These are phyloP conservation scores for Cucumis sativus DNA, from an alignment of 306 rosid species.

Conservation along the genomic window Cucumber_9930_V3 NC_026659.2:8760001-8760500, in stretches of 20 bases:
- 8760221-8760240: background rate
- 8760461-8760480: background rate
- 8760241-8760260: background rate
- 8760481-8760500: background rate
- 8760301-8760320: background rate
- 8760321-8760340: background rate
- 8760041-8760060: background rate
- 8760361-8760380: background rate
- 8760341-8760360: background rate
- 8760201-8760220: background rate
- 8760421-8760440: background rate
- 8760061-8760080: background rate
- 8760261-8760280: background rate
- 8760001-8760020: background rate
- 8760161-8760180: background rate
- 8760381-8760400: background rate
- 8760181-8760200: background rate
- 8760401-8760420: background rate
- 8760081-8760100: background rate
- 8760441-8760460: background rate
- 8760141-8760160: background rate
- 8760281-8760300: background rate
- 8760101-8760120: background rate
- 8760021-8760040: background rate
- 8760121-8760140: background rate